These are phyloP conservation scores for Fusarium scirpi DNA, from an alignment of 2,329 filamentous ascomycete species.

Conservation along the genomic window DNA sequence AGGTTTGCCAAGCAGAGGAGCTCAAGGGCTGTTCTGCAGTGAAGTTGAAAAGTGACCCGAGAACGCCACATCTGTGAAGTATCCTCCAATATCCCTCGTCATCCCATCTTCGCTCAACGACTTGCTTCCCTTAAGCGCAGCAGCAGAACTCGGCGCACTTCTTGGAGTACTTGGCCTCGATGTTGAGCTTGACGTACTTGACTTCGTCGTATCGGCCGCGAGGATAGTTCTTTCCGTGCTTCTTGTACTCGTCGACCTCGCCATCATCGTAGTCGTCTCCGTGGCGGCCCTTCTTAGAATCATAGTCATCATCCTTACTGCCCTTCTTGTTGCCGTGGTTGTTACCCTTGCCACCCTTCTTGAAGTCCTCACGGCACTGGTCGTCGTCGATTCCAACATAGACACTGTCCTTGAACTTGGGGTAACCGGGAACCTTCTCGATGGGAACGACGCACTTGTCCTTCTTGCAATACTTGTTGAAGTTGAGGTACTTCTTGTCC, in stretches of 20 bases:
- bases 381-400: slow-evolving; percentile 36
- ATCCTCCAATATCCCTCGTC: not conserved
- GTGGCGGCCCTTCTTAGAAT: not conserved
- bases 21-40: not conserved
- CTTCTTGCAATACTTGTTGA: slow-evolving; percentile 32
- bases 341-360: not conserved
- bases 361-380: slow-evolving; percentile 26
- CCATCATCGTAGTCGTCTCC: not conserved
- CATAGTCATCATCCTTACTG: not conserved
- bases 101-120: not conserved
- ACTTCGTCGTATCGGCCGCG: not conserved
- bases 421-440: slow-evolving; percentile 32
- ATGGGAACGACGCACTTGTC: slow-evolving; percentile 38
- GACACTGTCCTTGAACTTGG: slow-evolving; percentile 23
- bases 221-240: not conserved
- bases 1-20: not conserved
- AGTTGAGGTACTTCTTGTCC: slow-evolving; percentile 34
- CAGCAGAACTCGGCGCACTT: slow-evolving; percentile 32
- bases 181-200: slow-evolving; percentile 26
- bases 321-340: not conserved
- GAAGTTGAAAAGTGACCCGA: slow-evolving; percentile 6
- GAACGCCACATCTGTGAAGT: not conserved
- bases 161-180: slow-evolving; percentile 25
- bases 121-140: slow-evolving; percentile 6
- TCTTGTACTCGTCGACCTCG: not conserved